Conservation (phyloP, 2,329 filamentous ascomycete genomes). For the Karstenula rhodostoma region DNA sequence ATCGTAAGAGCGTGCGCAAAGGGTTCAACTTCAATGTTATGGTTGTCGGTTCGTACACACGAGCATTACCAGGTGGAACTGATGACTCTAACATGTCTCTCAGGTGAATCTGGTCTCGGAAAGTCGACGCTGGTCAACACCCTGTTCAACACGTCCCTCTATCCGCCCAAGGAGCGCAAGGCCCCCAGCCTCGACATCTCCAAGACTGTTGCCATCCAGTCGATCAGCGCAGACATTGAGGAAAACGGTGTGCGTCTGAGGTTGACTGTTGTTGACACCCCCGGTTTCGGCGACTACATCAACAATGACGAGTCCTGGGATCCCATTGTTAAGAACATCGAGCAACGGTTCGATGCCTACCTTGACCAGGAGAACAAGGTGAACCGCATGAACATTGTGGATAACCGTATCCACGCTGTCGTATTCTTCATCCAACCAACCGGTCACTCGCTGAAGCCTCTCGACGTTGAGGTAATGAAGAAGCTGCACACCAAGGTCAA, state of each 20-base stretch:
- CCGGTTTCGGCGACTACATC: slow-evolving; percentile 98
- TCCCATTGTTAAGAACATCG: slow-evolving; percentile 99
- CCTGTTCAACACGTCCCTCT: slow-evolving; percentile 98
- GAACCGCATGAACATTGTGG: slow-evolving; percentile 99
- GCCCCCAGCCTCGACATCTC: slow-evolving; percentile 96
- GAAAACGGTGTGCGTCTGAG: slow-evolving; percentile 97
- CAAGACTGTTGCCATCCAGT: slow-evolving; percentile 71
- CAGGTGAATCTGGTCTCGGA: slow-evolving; percentile 98
- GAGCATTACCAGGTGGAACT: not conserved
- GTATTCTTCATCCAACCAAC: slow-evolving; percentile 99
- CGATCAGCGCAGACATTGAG: slow-evolving; percentile 75
- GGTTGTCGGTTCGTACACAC: slow-evolving; percentile 86
- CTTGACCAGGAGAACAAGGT: slow-evolving; percentile 99
- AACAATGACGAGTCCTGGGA: slow-evolving; percentile 99
- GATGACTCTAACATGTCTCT: slow-evolving; percentile 24
- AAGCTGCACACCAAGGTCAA: slow-evolving; percentile 99
- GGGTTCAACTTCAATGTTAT: slow-evolving; percentile 99
- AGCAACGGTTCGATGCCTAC: slow-evolving; percentile 98
- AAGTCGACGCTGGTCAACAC: slow-evolving; percentile 99
- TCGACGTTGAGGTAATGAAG: slow-evolving; percentile 99
- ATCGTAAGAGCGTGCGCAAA: slow-evolving; percentile 99
- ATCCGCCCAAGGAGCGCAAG: slow-evolving; percentile 98
- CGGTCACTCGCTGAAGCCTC: slow-evolving; percentile 95
- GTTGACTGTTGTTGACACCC: slow-evolving; percentile 95
- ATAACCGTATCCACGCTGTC: slow-evolving; percentile 98